Conservation (phyloP, 371 early-diverging fungal species). For the Fennellomyces sp. region DNA sequence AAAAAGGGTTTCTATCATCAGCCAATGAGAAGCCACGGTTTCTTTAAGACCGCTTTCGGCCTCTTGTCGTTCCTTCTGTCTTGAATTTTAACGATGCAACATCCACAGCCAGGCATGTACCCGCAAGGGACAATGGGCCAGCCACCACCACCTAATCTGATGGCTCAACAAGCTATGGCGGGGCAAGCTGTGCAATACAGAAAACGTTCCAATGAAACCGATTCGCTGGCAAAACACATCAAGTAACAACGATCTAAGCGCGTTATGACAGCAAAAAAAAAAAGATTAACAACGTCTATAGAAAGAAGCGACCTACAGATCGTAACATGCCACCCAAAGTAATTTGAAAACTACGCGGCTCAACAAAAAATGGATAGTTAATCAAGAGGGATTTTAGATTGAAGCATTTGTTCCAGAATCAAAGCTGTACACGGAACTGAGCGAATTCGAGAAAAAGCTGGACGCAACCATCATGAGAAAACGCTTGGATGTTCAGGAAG, state of each 20-base stretch:
- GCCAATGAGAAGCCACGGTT: no score
- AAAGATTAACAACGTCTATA: slow-evolving; percentile 13
- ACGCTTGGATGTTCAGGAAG: slow-evolving; percentile 87
- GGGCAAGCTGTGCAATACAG: slow-evolving; percentile 24
- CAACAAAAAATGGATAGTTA: no score
- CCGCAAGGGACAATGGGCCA: slow-evolving; percentile 31
- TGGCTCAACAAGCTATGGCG: slow-evolving; percentile 26
- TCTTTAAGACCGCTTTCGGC: no score
- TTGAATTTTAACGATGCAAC: slow-evolving; percentile 8
- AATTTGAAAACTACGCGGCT: no score
- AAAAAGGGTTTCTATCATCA: no score
- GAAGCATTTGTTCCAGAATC: slow-evolving; percentile 93
- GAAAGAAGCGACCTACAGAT: slow-evolving; percentile 66
- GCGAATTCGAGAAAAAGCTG: slow-evolving; percentile 84
- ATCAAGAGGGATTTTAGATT: no score
- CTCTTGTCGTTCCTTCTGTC: no score
- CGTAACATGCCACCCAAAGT: slow-evolving; percentile 61
- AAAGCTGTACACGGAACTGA: slow-evolving; percentile 80
- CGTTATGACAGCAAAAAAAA: no score
- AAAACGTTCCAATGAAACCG: slow-evolving; percentile 43
- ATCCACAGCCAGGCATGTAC: slow-evolving; percentile 4
- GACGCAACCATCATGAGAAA: slow-evolving; percentile 91
- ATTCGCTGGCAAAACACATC: slow-evolving; percentile 39
- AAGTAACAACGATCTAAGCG: no score
- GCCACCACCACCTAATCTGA: slow-evolving; percentile 18